A percentile compares a stretch with the other conserved stretches of the same genome.
Evolutionary conservation across 2,329 filamentous ascomycete genomes (phyloP).

Genomic region (Penicillium corylophilum): DNA sequence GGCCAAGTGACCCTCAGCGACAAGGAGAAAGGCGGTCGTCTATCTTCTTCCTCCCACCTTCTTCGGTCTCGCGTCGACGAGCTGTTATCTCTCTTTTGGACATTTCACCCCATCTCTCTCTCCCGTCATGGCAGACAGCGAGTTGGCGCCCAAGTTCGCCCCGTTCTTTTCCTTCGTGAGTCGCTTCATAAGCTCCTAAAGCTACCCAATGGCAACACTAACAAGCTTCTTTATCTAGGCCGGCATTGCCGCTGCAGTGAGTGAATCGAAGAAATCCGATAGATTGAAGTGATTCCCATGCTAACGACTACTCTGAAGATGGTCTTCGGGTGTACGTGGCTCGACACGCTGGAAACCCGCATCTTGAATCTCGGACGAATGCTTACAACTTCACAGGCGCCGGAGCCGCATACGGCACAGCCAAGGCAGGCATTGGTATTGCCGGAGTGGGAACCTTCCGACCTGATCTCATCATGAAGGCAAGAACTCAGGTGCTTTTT

Average conservation of each 20-base stretch:
- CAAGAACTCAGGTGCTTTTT: slow-evolving; percentile 22
- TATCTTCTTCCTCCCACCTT: slow-evolving; percentile 4
- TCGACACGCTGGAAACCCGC: slow-evolving; percentile 4
- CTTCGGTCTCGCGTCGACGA: slow-evolving; percentile 6
- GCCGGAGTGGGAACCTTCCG: slow-evolving; percentile 65
- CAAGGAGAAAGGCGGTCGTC: slow-evolving; percentile 14
- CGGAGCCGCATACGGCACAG: slow-evolving; percentile 67
- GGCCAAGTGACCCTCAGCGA: slow-evolving; percentile 24
- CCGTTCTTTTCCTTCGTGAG: slow-evolving; percentile 68
- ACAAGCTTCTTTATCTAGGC: slow-evolving; percentile 37
- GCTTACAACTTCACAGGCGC: slow-evolving; percentile 49
- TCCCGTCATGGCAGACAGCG: slow-evolving; percentile 45
- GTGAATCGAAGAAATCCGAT: slow-evolving; percentile 16
- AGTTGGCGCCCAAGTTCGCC: slow-evolving; percentile 62
- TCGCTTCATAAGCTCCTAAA: slow-evolving; percentile 18
- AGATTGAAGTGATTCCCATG: background rate
- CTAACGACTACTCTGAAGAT: slow-evolving; percentile 42
- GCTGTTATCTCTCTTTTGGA: slow-evolving; percentile 3
- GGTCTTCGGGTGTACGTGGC: slow-evolving; percentile 52
- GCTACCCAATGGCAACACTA: slow-evolving; percentile 18
- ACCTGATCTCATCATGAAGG: slow-evolving; percentile 69
- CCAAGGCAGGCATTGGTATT: slow-evolving; percentile 68
- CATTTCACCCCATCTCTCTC: background rate
- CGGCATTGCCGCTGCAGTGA: slow-evolving; percentile 51
- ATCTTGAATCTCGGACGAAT: slow-evolving; percentile 4